A percentile compares a stretch with the other conserved stretches of the same genome.
These are phyloP conservation scores for Nicotiana attenuata DNA, from an alignment of 257 asterid genomes.

Conservation along the genomic window DNA sequence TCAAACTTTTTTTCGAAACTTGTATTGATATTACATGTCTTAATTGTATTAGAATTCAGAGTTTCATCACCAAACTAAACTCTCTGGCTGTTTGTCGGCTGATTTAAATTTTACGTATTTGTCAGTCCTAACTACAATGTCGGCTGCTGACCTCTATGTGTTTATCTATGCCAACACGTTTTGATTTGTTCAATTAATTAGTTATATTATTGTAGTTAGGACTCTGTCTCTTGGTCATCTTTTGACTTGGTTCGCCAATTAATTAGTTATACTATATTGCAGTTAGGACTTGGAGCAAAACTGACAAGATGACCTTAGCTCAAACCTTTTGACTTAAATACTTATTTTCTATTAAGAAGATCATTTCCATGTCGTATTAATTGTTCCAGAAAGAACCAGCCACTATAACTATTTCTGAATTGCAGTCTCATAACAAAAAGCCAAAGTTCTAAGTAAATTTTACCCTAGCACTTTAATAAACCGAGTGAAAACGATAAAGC, in stretches of 20 bases:
- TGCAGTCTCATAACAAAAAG: background rate
- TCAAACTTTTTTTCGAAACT: background rate
- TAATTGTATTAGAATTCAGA: background rate
- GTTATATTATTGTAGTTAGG: background rate
- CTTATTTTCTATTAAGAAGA: conserved; percentile 4
- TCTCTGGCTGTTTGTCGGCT: conserved; percentile 8
- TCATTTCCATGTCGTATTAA: conserved; percentile 10
- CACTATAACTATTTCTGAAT: background rate
- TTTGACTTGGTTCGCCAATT: background rate
- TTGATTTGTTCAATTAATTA: background rate
- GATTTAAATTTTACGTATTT: background rate
- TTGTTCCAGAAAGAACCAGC: conserved; percentile 4
- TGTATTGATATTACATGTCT: background rate
- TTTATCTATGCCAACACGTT: background rate
- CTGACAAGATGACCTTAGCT: background rate
- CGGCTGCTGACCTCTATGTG: background rate
- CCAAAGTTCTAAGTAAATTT: background rate
- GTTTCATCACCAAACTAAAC: background rate
- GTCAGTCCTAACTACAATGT: background rate
- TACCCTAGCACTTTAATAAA: too few species aligned
- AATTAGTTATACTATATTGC: background rate
- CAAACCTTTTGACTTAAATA: conserved; percentile 4
- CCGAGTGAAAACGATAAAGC: too few species aligned
- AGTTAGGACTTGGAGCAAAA: background rate
- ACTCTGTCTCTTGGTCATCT: background rate